A percentile compares a stretch with the other conserved stretches of the same genome.
These are phyloP conservation scores for Porphyrellus cyaneotinctus DNA, from an alignment of 768 basidiomycete species.

Conservation along the genomic window DNA sequence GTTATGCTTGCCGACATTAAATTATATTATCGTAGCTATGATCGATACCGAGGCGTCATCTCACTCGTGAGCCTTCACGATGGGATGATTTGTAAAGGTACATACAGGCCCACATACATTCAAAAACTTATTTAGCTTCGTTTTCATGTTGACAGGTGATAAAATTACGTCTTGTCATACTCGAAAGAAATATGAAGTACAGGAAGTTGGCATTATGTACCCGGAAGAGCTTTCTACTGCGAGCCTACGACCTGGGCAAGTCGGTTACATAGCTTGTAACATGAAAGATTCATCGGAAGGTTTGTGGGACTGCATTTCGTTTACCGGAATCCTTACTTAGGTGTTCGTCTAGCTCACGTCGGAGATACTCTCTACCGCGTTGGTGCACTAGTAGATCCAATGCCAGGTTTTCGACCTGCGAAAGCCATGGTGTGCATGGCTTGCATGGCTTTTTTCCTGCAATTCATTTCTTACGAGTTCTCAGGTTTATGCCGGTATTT, in stretches of 20 bases:
- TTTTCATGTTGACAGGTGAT: constrained; percentile 55
- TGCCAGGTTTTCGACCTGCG: constrained; percentile 87
- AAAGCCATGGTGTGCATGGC: constrained; percentile 77
- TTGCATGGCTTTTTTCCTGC: background rate
- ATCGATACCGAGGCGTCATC: constrained; percentile 93
- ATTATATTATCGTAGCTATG: constrained; percentile 57
- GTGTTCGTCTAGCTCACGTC: constrained; percentile 62
- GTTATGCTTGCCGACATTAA: constrained; percentile 2
- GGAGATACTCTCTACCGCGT: constrained; percentile 88
- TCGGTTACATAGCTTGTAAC: constrained; percentile 88
- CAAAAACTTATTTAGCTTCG: background rate
- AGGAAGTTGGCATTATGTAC: constrained; percentile 84
- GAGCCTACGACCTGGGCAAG: constrained; percentile 71
- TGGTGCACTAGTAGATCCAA: constrained; percentile 69
- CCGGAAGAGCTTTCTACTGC: constrained; percentile 81
- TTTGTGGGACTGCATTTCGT: constrained; percentile 25
- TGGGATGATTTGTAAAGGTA: constrained; percentile 81
- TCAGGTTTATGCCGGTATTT: constrained; percentile 92
- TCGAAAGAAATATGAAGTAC: constrained; percentile 83
- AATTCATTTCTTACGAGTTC: background rate
- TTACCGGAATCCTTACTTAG: background rate
- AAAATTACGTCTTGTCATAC: constrained; percentile 84
- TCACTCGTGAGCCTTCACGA: constrained; percentile 80
- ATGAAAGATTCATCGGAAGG: constrained; percentile 98
- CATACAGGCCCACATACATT: background rate